Conservation (phyloP, 2,329 filamentous ascomycete species). For the Aspergillus uvarum region DNA sequence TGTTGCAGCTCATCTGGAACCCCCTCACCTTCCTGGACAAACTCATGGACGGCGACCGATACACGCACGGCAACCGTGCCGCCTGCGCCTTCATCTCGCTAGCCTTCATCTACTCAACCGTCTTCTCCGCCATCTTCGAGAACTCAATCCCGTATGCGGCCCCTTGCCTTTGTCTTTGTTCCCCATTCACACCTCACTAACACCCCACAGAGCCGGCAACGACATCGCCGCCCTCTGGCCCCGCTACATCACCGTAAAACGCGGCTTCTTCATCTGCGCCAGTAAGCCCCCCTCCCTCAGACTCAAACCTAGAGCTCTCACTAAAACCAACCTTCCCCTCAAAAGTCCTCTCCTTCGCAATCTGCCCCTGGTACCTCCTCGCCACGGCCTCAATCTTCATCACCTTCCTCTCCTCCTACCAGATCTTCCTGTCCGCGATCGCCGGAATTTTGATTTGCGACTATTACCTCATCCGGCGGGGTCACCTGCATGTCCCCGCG, state of each 20-base stretch:
- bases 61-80: slow-evolving; percentile 37
- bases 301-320: no score
- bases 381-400: slow-evolving; percentile 39
- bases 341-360: slow-evolving; percentile 33
- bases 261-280: slow-evolving; percentile 42
- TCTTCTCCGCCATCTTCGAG: slow-evolving; percentile 49
- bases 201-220: slow-evolving; percentile 32
- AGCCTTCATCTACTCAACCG: slow-evolving; percentile 44
- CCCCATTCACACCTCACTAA: no score
- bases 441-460: slow-evolving; percentile 45
- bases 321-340: not conserved
- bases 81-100: slow-evolving; percentile 45
- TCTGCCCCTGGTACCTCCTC: slow-evolving; percentile 43
- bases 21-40: slow-evolving; percentile 38
- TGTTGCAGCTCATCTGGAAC: slow-evolving; percentile 34
- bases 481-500: slow-evolving; percentile 37
- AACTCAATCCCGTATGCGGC: slow-evolving; percentile 37
- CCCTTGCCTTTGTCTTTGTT: not conserved
- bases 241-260: slow-evolving; percentile 41
- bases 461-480: slow-evolving; percentile 44
- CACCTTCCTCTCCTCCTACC: slow-evolving; percentile 44
- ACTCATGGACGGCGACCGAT: slow-evolving; percentile 35
- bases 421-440: slow-evolving; percentile 41
- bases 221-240: slow-evolving; percentile 42
- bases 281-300: not conserved